phyloP scores from a whole-genome alignment of 306 rosid genomes.

The Corylus americana region DNA sequence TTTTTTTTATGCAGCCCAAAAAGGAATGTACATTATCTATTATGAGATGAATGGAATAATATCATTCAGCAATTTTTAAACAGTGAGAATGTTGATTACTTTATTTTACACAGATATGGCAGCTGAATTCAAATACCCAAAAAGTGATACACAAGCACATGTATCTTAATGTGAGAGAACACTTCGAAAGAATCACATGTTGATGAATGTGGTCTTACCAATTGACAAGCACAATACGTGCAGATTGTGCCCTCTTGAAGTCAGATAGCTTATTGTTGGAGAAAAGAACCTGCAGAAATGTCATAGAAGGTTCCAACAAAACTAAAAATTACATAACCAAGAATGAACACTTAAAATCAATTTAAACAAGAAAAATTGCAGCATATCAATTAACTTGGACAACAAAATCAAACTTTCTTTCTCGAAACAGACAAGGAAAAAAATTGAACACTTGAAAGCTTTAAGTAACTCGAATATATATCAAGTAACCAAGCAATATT shows the following conservation, averaged over 20 bases:
- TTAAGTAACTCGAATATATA: not conserved
- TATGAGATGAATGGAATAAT: not conserved
- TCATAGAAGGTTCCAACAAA: constrained; percentile 22
- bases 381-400: not conserved
- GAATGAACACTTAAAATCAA: not conserved
- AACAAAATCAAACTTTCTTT: not conserved
- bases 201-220: constrained; percentile 51
- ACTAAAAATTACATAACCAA: constrained; percentile 17
- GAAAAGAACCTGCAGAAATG: constrained; percentile 81
- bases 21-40: not conserved
- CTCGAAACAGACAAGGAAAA: not conserved
- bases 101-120: not conserved
- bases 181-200: constrained; percentile 16
- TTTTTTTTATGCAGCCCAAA: not conserved
- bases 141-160: not conserved
- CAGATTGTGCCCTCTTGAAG: constrained; percentile 67
- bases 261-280: constrained; percentile 77
- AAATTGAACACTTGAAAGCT: not conserved
- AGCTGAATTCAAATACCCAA: not conserved
- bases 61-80: not conserved
- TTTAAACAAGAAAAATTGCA: not conserved
- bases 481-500: not conserved
- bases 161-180: not conserved
- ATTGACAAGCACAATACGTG: constrained; percentile 79
- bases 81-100: not conserved